A percentile compares a stretch with the other conserved stretches of the same genome.
Conservation (phyloP, 768 basidiomycete species). For the Psilocybe subaeruginosa region DNA sequence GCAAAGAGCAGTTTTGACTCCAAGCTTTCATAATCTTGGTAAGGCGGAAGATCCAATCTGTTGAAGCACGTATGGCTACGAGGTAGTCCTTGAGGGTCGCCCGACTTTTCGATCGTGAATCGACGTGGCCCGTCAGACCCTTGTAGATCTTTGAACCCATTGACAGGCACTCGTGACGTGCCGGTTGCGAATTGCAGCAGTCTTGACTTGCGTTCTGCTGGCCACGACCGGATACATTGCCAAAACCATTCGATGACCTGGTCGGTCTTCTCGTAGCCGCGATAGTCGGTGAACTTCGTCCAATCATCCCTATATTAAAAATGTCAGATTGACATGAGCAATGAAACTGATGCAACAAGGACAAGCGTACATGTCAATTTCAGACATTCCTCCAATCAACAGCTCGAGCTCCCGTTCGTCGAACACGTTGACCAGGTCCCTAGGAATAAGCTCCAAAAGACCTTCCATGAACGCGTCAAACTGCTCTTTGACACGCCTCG, state of each 20-base stretch:
- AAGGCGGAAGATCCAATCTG: conserved; percentile 84
- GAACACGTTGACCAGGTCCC: conserved; percentile 85
- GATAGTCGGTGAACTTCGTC: conserved; percentile 94
- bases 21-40: conserved; percentile 84
- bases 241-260: conserved; percentile 96
- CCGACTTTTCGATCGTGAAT: conserved; percentile 95
- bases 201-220: conserved; percentile 85
- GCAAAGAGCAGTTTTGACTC: conserved; percentile 86
- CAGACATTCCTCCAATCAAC: conserved; percentile 91
- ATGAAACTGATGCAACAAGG: neutral
- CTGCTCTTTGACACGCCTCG: conserved; percentile 79
- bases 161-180: conserved; percentile 84
- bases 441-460: conserved; percentile 81
- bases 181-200: conserved; percentile 89
- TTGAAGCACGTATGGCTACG: conserved; percentile 97
- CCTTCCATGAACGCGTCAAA: conserved; percentile 87
- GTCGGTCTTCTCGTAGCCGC: conserved; percentile 84
- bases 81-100: conserved; percentile 85
- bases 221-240: conserved; percentile 91
- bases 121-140: conserved; percentile 90
- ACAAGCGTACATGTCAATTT: conserved; percentile 78
- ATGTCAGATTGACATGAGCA: conserved; percentile 9
- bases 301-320: conserved; percentile 70
- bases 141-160: conserved; percentile 94
- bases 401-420: conserved; percentile 90